Percentiles rank a stretch among this genome's conserved stretches.
Conservation (phyloP, 1,139 yeast species). For the Geotrichum carabidarum region DNA sequence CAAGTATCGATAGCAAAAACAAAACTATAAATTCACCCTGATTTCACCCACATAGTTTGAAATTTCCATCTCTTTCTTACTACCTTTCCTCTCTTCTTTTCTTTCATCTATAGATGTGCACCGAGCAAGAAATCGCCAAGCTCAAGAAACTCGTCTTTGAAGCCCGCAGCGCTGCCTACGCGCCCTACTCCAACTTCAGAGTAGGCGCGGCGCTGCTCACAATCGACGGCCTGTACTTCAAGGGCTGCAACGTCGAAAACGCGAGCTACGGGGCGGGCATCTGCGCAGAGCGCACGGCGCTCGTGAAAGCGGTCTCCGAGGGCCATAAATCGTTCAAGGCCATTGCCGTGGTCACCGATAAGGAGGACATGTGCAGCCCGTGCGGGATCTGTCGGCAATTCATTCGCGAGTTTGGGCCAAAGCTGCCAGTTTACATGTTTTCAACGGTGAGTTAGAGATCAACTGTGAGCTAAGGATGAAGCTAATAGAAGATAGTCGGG, state of each 20-base stretch:
- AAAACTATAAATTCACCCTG: background rate
- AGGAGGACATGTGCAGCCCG: constrained; percentile 62
- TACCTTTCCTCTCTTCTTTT: background rate
- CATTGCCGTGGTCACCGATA: constrained; percentile 68
- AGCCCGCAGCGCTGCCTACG: constrained; percentile 49
- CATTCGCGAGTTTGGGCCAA: constrained; percentile 61
- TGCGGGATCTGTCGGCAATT: constrained; percentile 94
- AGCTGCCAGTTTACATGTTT: constrained; percentile 34
- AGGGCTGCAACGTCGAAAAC: constrained; percentile 88
- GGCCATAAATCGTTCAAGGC: constrained; percentile 44
- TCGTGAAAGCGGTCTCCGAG: constrained; percentile 51
- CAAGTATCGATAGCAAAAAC: too few species aligned
- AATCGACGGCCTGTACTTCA: constrained; percentile 43
- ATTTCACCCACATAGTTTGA: background rate
- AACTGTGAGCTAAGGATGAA: background rate
- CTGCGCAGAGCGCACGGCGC: constrained; percentile 87
- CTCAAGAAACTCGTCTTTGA: constrained; percentile 12
- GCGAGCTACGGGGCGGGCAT: constrained; percentile 85
- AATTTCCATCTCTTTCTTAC: background rate
- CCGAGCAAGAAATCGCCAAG: constrained; percentile 16
- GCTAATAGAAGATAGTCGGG: constrained; percentile 20
- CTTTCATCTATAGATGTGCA: constrained; percentile 5
- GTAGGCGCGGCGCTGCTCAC: constrained; percentile 78
- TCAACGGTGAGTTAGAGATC: constrained; percentile 15
- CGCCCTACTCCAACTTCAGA: constrained; percentile 80